Conservation (phyloP, 2,329 filamentous ascomycete species). For the Lecanicillium sp. region DNA sequence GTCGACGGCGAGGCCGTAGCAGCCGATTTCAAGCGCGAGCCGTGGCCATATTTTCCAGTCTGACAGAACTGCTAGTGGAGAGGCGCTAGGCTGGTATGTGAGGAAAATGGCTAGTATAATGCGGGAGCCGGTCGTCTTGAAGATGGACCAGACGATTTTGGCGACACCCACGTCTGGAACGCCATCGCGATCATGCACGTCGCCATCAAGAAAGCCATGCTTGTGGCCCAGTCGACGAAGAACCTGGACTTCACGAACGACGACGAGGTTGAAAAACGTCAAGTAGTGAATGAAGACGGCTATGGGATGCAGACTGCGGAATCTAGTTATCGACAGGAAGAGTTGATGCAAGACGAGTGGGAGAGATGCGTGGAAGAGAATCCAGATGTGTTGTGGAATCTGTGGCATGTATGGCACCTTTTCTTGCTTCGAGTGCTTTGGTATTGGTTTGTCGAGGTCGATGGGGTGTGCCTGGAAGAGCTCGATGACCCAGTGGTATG, state of each 20-base stretch:
- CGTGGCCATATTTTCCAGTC: slow-evolving; percentile 9
- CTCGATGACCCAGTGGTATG: slow-evolving; percentile 19
- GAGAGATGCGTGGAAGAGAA: slow-evolving; percentile 24
- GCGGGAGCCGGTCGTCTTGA: slow-evolving; percentile 21
- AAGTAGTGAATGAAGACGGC: slow-evolving; percentile 26
- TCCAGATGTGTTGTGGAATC: slow-evolving; percentile 24
- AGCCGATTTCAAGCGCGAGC: slow-evolving; percentile 24
- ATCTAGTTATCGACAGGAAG: slow-evolving; percentile 17
- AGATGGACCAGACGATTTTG: slow-evolving; percentile 20
- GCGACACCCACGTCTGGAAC: slow-evolving; percentile 26
- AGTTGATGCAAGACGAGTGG: slow-evolving; percentile 25
- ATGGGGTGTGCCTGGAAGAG: slow-evolving; percentile 16
- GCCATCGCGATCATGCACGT: slow-evolving; percentile 29
- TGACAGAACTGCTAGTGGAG: slow-evolving; percentile 14
- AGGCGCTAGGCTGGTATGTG: slow-evolving; percentile 16
- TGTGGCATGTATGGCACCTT: slow-evolving; percentile 26
- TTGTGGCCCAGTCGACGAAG: slow-evolving; percentile 26
- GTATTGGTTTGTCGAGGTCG: slow-evolving; percentile 20
- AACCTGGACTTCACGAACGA: slow-evolving; percentile 25
- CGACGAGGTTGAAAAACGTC: slow-evolving; percentile 24
- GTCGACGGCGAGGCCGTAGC: slow-evolving; percentile 29
- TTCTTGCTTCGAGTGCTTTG: slow-evolving; percentile 27
- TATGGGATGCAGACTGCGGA: slow-evolving; percentile 16
- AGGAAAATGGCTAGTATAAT: slow-evolving; percentile 22
- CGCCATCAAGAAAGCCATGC: slow-evolving; percentile 30